These are phyloP conservation scores for Nicotiana obtusifolia DNA, from an alignment of 257 asterid genomes.

Conservation along the genomic window DNA sequence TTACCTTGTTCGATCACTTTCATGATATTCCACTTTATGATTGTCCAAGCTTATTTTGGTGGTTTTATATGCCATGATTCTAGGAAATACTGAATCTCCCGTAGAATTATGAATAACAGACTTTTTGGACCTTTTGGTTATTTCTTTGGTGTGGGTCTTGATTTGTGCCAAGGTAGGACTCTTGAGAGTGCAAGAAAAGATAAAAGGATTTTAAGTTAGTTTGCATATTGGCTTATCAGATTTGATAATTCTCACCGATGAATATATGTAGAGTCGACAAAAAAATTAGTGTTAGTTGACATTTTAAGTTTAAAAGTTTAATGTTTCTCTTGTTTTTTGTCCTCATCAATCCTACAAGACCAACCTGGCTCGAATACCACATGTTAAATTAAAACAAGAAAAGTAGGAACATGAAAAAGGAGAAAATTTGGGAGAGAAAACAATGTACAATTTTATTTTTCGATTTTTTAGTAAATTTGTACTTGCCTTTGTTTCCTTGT, in stretches of 20 bases:
- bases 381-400: slow-evolving; percentile 1
- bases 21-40: background rate
- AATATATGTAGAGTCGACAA: background rate
- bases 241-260: background rate
- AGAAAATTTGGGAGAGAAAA: background rate
- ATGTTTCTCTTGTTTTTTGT: background rate
- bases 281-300: background rate
- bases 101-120: background rate
- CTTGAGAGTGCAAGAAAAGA: background rate
- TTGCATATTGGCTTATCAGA: background rate
- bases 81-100: background rate
- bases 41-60: background rate
- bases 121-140: background rate
- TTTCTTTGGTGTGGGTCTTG: background rate
- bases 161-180: background rate
- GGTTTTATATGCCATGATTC: background rate
- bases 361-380: background rate
- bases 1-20: background rate
- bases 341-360: background rate
- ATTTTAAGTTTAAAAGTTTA: background rate
- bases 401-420: background rate
- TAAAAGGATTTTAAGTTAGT: background rate
- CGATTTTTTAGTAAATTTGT: too few relatives aligned
- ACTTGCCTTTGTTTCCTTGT: too few relatives aligned
- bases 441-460: too few relatives aligned